Base-by-base conservation (phyloP, 441 rosid genomes). In the Kokia cookei region DNA sequence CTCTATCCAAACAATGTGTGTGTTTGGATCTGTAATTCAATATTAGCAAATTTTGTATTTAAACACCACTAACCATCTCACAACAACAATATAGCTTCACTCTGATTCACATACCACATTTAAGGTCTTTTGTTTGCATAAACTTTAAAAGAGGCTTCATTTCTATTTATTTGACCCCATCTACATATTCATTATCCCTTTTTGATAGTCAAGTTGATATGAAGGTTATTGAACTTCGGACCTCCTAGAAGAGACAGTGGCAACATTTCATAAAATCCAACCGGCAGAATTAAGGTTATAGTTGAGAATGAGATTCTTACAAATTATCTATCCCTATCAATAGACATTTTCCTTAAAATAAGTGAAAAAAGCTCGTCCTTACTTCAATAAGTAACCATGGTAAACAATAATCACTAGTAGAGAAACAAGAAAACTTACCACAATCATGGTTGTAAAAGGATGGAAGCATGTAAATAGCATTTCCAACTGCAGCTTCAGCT, bases 391-490 rank as follows among this genome's bases (percentile, higher is more conserved):
- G 26, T 69, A 32, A 74, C 60, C 57, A 58, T 15, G 68, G 60
- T 17, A 35, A 22, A 61, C 60, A 35, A 13, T 24, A 65, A 2
- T 66, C 40, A 65, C 42, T 3, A 8, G 58, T 27, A 26, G 24
- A 45, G 24, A 11, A 17, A n/a, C 42, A 43, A 15, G 15, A 45
- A 27, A 47, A 62, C 58, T 61, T 47, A 47, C 75, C 75, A 45
- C 75, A 72, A 60, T 72, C 75, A 72, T 61, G 96, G 82, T 89
- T 93, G 80, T 91, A 93, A 78, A 92, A 92, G 64, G 97, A 94
- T 15, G 98, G 94, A 76, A 90, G 89, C 90, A 94, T 81, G 76
- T 90, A 92, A 76, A 92, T 87, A 40, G 92, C 94, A 84, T 87
- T 91, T 67, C 97, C 97, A 69, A 88, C 97, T 0, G 96, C 90